Percentiles rank a stretch among this genome's conserved stretches.
phyloP scores from a whole-genome alignment of 148 eudicot species.

The Rhododendron simsii region DNA sequence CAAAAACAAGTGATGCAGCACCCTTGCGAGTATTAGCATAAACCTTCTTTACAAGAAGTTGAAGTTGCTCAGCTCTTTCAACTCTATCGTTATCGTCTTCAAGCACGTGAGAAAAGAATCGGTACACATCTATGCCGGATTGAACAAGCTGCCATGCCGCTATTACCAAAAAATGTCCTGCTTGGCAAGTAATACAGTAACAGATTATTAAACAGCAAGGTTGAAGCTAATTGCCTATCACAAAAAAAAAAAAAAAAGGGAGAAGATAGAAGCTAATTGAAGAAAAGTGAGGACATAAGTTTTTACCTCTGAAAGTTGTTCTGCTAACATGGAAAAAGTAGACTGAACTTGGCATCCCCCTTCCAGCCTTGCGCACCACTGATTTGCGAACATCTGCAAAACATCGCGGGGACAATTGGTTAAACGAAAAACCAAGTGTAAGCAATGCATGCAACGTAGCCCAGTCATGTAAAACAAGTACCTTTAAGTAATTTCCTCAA shows the following conservation, averaged over 20 bases:
- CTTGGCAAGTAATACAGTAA: slow-evolving; percentile 4
- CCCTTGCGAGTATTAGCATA: slow-evolving; percentile 52
- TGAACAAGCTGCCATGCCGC: slow-evolving; percentile 92
- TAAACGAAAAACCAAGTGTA: not conserved
- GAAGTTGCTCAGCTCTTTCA: slow-evolving; percentile 40
- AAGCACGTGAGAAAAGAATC: slow-evolving; percentile 37
- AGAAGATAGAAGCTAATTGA: slow-evolving; percentile 3
- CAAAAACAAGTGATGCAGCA: slow-evolving; percentile 69
- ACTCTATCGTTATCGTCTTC: slow-evolving; percentile 41
- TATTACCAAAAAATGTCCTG: slow-evolving; percentile 83
- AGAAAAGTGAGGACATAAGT: not conserved
- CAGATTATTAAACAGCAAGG: not conserved
- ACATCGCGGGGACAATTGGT: slow-evolving; percentile 9
- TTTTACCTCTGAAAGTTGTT: slow-evolving; percentile 77
- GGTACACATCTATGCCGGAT: slow-evolving; percentile 69
- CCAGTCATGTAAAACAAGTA: slow-evolving; percentile 6
- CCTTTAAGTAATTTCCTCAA: slow-evolving; percentile 78
- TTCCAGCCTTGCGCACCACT: slow-evolving; percentile 68
- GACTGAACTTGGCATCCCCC: slow-evolving; percentile 59
- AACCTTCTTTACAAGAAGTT: slow-evolving; percentile 54
- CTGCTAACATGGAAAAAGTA: slow-evolving; percentile 52
- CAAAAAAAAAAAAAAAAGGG: no score
- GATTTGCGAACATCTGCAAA: slow-evolving; percentile 81
- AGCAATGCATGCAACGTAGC: not conserved
- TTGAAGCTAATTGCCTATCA: not conserved